Percentiles rank a stretch among this genome's conserved stretches.
These are phyloP conservation scores for Cyclocybe aegerita DNA, from an alignment of 768 basidiomycete species.

Conservation along the genomic window DNA sequence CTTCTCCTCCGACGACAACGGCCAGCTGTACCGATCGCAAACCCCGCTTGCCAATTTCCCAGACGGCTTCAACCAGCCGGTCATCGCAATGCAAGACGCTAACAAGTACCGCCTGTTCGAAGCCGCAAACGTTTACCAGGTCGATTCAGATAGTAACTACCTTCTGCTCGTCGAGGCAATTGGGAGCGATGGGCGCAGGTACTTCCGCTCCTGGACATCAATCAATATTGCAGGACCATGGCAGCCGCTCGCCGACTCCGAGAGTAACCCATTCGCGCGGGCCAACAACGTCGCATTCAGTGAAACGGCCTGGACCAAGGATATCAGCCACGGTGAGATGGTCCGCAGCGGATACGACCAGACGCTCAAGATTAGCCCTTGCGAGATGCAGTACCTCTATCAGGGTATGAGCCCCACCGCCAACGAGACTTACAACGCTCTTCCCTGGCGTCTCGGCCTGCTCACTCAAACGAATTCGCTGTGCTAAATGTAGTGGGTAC, in stretches of 20 bases:
- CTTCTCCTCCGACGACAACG: conserved; percentile 23
- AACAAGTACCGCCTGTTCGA: conserved; percentile 14
- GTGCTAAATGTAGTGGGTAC: not conserved
- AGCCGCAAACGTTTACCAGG: conserved; percentile 13
- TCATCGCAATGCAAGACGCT: conserved; percentile 16
- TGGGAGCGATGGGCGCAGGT: conserved; percentile 11
- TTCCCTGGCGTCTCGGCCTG: conserved; percentile 13
- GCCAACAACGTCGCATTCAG: conserved; percentile 14
- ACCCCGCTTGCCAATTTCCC: conserved; percentile 18
- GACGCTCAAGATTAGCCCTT: conserved; percentile 13
- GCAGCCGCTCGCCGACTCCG: conserved; percentile 5
- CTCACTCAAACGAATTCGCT: conserved; percentile 17
- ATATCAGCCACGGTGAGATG: conserved; percentile 23
- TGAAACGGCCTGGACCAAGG: conserved; percentile 11
- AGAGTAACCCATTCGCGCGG: conserved; percentile 16
- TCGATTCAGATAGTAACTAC: conserved; percentile 3
- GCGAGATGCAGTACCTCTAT: conserved; percentile 17
- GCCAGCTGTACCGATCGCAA: conserved; percentile 19
- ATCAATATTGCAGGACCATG: conserved; percentile 11
- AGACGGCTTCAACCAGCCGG: conserved; percentile 15
- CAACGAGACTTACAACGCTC: conserved; percentile 6
- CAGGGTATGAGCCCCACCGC: conserved; percentile 15
- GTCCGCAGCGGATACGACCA: conserved; percentile 16
- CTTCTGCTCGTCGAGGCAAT: conserved; percentile 19
- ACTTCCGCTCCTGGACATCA: conserved; percentile 18